Base-by-base conservation (phyloP, 108 stramenopile genomes). In the Phaeodactylum tricornutum region DNA sequence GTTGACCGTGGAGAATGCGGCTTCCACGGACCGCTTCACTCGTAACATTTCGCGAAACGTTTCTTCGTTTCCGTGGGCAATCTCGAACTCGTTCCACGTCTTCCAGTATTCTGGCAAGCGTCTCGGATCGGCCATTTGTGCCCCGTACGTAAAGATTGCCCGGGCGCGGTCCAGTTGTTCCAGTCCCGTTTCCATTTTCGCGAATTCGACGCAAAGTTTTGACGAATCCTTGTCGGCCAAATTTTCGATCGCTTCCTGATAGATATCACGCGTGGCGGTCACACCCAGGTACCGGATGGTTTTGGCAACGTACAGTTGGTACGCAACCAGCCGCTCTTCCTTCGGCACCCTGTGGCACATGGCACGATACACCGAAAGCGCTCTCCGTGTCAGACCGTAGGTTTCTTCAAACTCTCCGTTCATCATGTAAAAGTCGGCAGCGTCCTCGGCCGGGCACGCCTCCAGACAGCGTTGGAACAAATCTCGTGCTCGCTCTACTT, bases 1-100 rank as follows among this genome's bases (percentile, higher is more conserved):
- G 55, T 90, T 93, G 5, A 91, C 86, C 4, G 87, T 76, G 9
- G 87, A 77, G 58, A 92, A 96, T 17, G 93, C 79, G 39, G 86
- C 91, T 61, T 92, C 76, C 1, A 98, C 95, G 35, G 88, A 74
- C 29, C 95, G 73, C 64, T 97, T 93, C 48, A 95, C 74, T 1
- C 93, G 70, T 0, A 96, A 67, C 96, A 98, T 96, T 47, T 98
- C 96, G 22, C 90, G 72, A 69, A 95, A 99, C 16, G 98, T 97
- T 47, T 98, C 96, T 60, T 96, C 95, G 58, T 96, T 99, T 9
- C 98, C 98, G 60, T 93, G 77, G 3, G 71, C 61, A 42, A 96
- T 89, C 62, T 99, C 97, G 70, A 99, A 98, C 43, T 98, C 97
- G 34, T 94, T 90, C 98, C 98, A 99, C 4, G 64, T 53, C 29